Conservation (phyloP, 2,329 filamentous ascomycete genomes). For the Cladorrhinum sp. region DNA sequence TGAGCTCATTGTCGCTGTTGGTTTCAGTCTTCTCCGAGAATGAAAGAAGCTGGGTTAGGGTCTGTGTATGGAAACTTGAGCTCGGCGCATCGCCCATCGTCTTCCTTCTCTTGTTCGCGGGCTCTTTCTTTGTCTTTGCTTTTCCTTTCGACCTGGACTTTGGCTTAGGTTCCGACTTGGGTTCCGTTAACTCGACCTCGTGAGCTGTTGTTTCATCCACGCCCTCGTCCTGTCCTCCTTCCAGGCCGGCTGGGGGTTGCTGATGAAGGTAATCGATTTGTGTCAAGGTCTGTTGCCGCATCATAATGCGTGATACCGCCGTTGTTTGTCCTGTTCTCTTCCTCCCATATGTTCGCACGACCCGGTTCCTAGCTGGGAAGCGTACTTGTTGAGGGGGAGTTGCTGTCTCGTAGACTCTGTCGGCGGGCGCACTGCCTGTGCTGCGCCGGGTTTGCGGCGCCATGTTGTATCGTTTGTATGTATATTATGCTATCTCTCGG, state of each 20-base stretch:
- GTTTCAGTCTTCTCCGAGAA: slow-evolving; percentile 13
- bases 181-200: slow-evolving; percentile 3
- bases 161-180: background rate
- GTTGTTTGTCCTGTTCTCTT: slow-evolving; percentile 12
- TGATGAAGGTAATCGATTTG: slow-evolving; percentile 32
- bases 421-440: slow-evolving; percentile 5
- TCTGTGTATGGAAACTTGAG: slow-evolving; percentile 35
- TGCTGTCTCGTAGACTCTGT: slow-evolving; percentile 28
- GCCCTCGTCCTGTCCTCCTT: background rate
- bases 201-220: slow-evolving; percentile 14
- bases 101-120: slow-evolving; percentile 28
- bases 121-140: slow-evolving; percentile 9
- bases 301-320: slow-evolving; percentile 14
- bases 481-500: background rate
- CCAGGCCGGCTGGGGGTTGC: slow-evolving; percentile 5
- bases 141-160: background rate
- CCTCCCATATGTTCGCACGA: slow-evolving; percentile 31
- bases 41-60: slow-evolving; percentile 35
- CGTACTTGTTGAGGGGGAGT: slow-evolving; percentile 29
- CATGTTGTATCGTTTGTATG: slow-evolving; percentile 14
- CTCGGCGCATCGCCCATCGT: slow-evolving; percentile 29
- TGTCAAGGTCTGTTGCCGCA: slow-evolving; percentile 35
- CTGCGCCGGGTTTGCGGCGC: slow-evolving; percentile 22
- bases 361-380: slow-evolving; percentile 31
- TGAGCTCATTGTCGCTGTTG: slow-evolving; percentile 18